phyloP scores from a whole-genome alignment of 2,329 filamentous ascomycete genomes.

The Colletotrichum sansevieriae region DNA sequence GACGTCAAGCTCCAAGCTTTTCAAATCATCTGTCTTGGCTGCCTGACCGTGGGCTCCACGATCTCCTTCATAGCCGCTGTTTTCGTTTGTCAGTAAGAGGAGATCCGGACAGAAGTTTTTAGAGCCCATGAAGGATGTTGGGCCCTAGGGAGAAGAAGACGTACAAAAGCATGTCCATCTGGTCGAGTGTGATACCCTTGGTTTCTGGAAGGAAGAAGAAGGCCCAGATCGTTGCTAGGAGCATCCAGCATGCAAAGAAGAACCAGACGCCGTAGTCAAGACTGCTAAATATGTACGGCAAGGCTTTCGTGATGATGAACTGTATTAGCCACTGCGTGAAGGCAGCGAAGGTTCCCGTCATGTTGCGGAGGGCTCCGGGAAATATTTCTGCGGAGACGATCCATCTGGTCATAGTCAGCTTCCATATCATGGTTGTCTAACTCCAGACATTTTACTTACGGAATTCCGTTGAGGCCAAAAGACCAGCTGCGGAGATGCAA shows the following conservation, averaged over 20 bases:
- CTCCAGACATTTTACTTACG: constrained; percentile 37
- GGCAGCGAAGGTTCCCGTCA: constrained; percentile 57
- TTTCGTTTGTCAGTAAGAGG: background rate
- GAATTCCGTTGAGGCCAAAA: constrained; percentile 60
- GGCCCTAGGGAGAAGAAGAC: background rate
- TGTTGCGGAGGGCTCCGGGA: constrained; percentile 56
- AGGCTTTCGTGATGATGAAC: constrained; percentile 58
- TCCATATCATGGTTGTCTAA: background rate
- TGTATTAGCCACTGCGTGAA: constrained; percentile 57
- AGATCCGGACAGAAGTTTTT: too few relatives aligned
- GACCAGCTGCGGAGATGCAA: constrained; percentile 51
- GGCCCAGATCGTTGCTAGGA: constrained; percentile 61
- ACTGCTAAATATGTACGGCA: constrained; percentile 59
- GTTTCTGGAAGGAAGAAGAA: constrained; percentile 68
- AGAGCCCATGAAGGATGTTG: background rate
- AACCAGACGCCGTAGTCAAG: constrained; percentile 67
- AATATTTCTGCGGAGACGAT: constrained; percentile 61
- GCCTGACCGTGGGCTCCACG: constrained; percentile 1
- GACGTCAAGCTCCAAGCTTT: constrained; percentile 31
- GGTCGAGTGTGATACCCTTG: constrained; percentile 66
- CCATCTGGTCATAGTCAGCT: constrained; percentile 47
- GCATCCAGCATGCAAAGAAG: constrained; percentile 67
- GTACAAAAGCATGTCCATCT: constrained; percentile 57
- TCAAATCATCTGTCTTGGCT: constrained; percentile 8
- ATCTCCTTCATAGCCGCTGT: constrained; percentile 35